phyloP scores from a whole-genome alignment of 2,329 filamentous ascomycete genomes.

The Colletotrichum zoysiae region DNA sequence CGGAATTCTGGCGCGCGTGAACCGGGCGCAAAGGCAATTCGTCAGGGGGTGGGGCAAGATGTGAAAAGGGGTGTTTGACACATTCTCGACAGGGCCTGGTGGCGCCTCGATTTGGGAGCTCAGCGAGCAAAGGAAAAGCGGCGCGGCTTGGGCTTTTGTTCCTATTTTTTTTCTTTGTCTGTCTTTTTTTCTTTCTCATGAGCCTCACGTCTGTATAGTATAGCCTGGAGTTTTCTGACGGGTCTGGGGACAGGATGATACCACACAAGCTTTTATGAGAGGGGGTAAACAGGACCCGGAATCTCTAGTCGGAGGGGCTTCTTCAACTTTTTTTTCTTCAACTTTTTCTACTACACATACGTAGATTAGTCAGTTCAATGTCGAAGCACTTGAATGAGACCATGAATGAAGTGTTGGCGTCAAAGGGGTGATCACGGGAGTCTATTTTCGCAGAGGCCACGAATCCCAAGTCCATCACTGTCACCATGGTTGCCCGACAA shows the following conservation, averaged over 20 bases:
- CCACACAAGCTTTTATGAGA: slow-evolving; percentile 11
- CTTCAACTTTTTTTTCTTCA: neutral
- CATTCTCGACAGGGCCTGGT: neutral
- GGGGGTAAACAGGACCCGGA: slow-evolving; percentile 10
- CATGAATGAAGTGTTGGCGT: too few species aligned
- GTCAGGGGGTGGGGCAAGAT: slow-evolving; percentile 31
- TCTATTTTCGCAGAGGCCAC: too few species aligned
- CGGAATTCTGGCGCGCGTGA: slow-evolving; percentile 41
- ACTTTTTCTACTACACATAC: neutral
- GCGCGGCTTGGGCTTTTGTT: neutral
- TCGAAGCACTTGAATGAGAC: neutral
- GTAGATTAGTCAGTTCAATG: neutral
- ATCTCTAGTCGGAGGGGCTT: neutral
- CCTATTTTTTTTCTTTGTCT: neutral
- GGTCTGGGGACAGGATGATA: slow-evolving; percentile 33
- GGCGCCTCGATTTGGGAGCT: neutral
- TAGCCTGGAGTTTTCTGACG: slow-evolving; percentile 23
- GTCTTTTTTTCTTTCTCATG: neutral
- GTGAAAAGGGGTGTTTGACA: neutral
- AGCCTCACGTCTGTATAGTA: slow-evolving; percentile 7
- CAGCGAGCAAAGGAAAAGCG: neutral
- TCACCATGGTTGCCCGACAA: too few species aligned
- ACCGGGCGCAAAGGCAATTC: slow-evolving; percentile 37
- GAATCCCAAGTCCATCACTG: too few species aligned
- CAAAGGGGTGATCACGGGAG: too few species aligned